phyloP scores from a whole-genome alignment of 2,329 filamentous ascomycete species.

The Chaetomium globosum region DNA sequence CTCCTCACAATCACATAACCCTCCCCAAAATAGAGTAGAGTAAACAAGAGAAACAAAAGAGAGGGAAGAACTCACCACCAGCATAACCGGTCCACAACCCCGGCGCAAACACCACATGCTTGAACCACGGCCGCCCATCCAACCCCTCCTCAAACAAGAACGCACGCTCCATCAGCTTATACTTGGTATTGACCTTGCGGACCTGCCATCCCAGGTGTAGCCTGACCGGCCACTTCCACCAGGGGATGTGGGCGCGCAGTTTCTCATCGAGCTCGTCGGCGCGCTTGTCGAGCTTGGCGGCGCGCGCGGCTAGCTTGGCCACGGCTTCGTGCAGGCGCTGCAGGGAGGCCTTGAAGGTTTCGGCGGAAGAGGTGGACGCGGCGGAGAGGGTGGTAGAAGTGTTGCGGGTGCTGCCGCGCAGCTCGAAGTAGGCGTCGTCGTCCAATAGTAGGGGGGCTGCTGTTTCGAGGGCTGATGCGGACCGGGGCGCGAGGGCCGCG shows the following conservation, averaged over 20 bases:
- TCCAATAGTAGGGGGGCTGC: slow-evolving; percentile 33
- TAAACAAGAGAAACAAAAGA: not conserved
- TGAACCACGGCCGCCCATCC: slow-evolving; percentile 84
- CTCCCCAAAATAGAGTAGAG: not conserved
- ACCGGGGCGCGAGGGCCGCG: slow-evolving; percentile 28
- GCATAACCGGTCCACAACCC: slow-evolving; percentile 90
- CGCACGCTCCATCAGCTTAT: slow-evolving; percentile 79
- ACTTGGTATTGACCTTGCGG: slow-evolving; percentile 71
- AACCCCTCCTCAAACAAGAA: slow-evolving; percentile 78
- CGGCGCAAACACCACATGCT: slow-evolving; percentile 91
- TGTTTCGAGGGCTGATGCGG: slow-evolving; percentile 7
- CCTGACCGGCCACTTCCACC: slow-evolving; percentile 76
- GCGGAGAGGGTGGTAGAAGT: slow-evolving; percentile 4
- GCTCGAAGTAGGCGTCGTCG: slow-evolving; percentile 41
- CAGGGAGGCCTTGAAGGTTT: slow-evolving; percentile 38
- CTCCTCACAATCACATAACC: too few relatives aligned
- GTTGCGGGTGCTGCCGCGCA: slow-evolving; percentile 40
- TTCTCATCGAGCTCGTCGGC: slow-evolving; percentile 49
- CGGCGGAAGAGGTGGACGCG: not conserved
- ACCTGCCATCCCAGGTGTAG: slow-evolving; percentile 58
- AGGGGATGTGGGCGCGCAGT: slow-evolving; percentile 60
- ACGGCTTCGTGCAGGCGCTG: slow-evolving; percentile 42
- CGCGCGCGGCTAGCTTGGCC: slow-evolving; percentile 37
- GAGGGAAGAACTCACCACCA: slow-evolving; percentile 58
- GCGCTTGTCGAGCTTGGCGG: slow-evolving; percentile 34